phyloP scores from a whole-genome alignment of 2,329 filamentous ascomycete species.

The Gaeumannomyces sp. region DNA sequence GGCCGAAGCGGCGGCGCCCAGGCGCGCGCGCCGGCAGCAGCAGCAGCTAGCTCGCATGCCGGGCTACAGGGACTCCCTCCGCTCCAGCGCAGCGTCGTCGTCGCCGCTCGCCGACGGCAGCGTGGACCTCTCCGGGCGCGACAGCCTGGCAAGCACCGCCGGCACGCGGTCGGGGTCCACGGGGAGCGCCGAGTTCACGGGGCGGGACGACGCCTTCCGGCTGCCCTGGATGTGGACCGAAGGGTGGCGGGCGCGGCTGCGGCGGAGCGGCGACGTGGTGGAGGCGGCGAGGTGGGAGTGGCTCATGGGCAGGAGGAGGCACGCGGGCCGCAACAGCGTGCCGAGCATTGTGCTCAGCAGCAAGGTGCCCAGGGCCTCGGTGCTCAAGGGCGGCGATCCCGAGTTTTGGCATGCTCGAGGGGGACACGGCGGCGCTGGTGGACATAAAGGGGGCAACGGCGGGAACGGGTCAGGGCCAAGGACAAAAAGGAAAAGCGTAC shows the following conservation, averaged over 20 bases:
- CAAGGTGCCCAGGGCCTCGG: slow-evolving; percentile 13
- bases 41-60: background rate
- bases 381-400: slow-evolving; percentile 9
- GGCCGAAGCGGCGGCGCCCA: background rate
- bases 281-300: slow-evolving; percentile 29
- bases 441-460: background rate
- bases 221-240: slow-evolving; percentile 32
- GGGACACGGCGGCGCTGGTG: background rate
- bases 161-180: background rate
- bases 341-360: slow-evolving; percentile 13
- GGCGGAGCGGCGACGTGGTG: slow-evolving; percentile 25
- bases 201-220: slow-evolving; percentile 22
- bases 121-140: background rate
- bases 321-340: slow-evolving; percentile 8
- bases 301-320: slow-evolving; percentile 20
- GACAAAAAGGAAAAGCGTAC: slow-evolving; percentile 5
- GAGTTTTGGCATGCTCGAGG: background rate
- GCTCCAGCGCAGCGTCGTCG: background rate
- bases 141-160: background rate
- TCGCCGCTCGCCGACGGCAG: background rate
- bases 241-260: slow-evolving; percentile 30
- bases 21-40: background rate
- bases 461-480: background rate
- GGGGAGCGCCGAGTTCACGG: slow-evolving; percentile 9
- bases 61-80: slow-evolving; percentile 7